These are phyloP conservation scores for Incumbomyces delicatus DNA, from an alignment of 2,329 filamentous ascomycete species.

Conservation along the genomic window DNA sequence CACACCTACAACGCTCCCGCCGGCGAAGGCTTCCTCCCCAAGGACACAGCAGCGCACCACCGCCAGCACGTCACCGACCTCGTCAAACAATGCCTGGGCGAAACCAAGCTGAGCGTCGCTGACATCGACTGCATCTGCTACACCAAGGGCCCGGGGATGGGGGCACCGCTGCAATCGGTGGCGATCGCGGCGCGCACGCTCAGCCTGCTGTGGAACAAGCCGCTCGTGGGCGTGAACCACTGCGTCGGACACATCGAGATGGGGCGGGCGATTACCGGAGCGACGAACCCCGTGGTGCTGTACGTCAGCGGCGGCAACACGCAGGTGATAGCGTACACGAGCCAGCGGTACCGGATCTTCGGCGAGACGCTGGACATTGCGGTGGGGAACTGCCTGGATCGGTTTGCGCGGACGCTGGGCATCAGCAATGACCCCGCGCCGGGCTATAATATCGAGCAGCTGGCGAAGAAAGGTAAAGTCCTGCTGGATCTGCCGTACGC, in stretches of 20 bases:
- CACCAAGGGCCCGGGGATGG: slow-evolving; percentile 94
- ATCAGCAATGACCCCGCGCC: slow-evolving; percentile 95
- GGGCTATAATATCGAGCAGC: slow-evolving; percentile 94
- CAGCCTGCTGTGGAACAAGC: slow-evolving; percentile 71
- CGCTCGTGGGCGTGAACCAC: slow-evolving; percentile 93
- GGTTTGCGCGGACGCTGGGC: slow-evolving; percentile 80
- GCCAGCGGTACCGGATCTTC: slow-evolving; percentile 92
- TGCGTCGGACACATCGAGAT: slow-evolving; percentile 99
- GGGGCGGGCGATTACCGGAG: slow-evolving; percentile 85
- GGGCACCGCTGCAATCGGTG: slow-evolving; percentile 77
- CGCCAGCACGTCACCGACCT: slow-evolving; percentile 71
- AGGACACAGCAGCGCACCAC: slow-evolving; percentile 92
- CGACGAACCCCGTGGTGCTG: slow-evolving; percentile 82
- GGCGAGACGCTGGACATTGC: slow-evolving; percentile 96
- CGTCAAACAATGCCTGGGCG: slow-evolving; percentile 67
- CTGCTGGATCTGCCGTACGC: slow-evolving; percentile 86
- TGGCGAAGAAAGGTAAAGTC: slow-evolving; percentile 60
- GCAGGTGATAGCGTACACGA: slow-evolving; percentile 93
- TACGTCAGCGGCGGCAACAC: slow-evolving; percentile 96
- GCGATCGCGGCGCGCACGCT: slow-evolving; percentile 78
- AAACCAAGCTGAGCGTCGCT: slow-evolving; percentile 50
- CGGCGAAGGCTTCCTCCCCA: slow-evolving; percentile 88
- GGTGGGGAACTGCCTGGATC: slow-evolving; percentile 92
- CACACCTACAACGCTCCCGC: slow-evolving; percentile 90
- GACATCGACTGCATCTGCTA: slow-evolving; percentile 91